phyloP scores from a whole-genome alignment of 2,329 filamentous ascomycete species.

The Xylaria polymorpha region DNA sequence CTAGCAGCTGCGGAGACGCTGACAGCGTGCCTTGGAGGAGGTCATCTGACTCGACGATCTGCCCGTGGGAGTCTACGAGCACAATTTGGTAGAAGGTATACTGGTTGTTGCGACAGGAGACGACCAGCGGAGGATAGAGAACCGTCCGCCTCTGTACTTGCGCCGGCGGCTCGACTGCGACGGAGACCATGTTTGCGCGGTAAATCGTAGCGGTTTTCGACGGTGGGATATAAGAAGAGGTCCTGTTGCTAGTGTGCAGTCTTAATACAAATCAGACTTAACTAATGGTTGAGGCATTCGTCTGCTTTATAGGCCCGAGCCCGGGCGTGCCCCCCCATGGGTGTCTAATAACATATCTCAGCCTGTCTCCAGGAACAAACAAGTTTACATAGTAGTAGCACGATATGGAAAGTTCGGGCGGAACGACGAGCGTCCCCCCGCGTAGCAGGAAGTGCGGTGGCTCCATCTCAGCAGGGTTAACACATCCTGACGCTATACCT shows the following conservation, averaged over 20 bases:
- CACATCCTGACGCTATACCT: constrained; percentile 8
- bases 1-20: constrained; percentile 34
- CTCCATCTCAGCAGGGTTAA: constrained; percentile 1
- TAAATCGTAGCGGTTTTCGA: neutral
- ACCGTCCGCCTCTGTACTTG: constrained; percentile 42
- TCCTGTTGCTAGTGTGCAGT: constrained; percentile 6
- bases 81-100: constrained; percentile 43
- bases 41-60: constrained; percentile 29
- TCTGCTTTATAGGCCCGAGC: constrained; percentile 29
- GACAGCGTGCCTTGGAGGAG: constrained; percentile 42
- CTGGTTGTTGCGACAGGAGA: constrained; percentile 38
- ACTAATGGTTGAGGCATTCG: constrained; percentile 14
- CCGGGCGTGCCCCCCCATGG: constrained; percentile 6
- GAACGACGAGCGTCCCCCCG: constrained; percentile 1
- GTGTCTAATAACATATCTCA: constrained; percentile 24
- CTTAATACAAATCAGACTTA: neutral
- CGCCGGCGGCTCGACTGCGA: constrained; percentile 45
- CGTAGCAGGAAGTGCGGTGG: constrained; percentile 14
- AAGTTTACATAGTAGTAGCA: neutral
- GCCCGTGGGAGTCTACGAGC: constrained; percentile 43
- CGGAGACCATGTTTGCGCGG: constrained; percentile 38
- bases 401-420: neutral
- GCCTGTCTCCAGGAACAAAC: constrained; percentile 19
- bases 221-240: neutral
- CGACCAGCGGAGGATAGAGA: constrained; percentile 46